These are phyloP conservation scores for Umbellularia californica DNA, from an alignment of 164 flowering plant genomes.

Conservation along the genomic window DNA sequence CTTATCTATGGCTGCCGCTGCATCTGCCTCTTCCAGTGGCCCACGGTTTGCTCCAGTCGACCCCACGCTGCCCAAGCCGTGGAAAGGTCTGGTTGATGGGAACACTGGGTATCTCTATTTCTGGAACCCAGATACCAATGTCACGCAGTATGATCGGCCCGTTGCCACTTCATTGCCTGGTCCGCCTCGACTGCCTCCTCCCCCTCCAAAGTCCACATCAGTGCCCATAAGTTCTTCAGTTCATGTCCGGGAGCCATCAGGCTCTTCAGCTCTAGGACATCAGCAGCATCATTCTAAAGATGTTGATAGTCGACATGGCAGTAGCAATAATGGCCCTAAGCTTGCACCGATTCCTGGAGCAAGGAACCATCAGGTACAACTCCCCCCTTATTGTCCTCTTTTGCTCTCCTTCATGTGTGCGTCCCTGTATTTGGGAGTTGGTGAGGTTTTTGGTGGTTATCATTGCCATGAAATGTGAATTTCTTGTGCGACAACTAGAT, in stretches of 20 bases:
- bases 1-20: constrained; percentile 52
- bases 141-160: constrained; percentile 94
- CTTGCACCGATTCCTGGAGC: constrained; percentile 14
- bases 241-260: constrained; percentile 40
- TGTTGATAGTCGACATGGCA: constrained; percentile 34
- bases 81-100: constrained; percentile 92
- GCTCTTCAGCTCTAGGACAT: constrained; percentile 20
- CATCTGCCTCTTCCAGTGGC: constrained; percentile 35
- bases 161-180: constrained; percentile 13
- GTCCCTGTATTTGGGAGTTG: no score
- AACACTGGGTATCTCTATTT: constrained; percentile 79
- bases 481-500: no score
- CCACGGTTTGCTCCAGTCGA: constrained; percentile 83
- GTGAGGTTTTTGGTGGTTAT: no score
- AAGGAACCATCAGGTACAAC: not conserved
- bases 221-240: constrained; percentile 47
- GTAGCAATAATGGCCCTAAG: constrained; percentile 31
- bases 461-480: no score
- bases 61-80: constrained; percentile 90
- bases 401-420: no score
- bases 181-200: constrained; percentile 12
- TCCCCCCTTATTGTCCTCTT: no score
- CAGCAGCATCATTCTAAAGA: constrained; percentile 24
- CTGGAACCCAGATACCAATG: constrained; percentile 95
- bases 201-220: constrained; percentile 29